These are phyloP conservation scores for Talaromyces sp. DNA, from an alignment of 2,329 filamentous ascomycete genomes.

Conservation along the genomic window DNA sequence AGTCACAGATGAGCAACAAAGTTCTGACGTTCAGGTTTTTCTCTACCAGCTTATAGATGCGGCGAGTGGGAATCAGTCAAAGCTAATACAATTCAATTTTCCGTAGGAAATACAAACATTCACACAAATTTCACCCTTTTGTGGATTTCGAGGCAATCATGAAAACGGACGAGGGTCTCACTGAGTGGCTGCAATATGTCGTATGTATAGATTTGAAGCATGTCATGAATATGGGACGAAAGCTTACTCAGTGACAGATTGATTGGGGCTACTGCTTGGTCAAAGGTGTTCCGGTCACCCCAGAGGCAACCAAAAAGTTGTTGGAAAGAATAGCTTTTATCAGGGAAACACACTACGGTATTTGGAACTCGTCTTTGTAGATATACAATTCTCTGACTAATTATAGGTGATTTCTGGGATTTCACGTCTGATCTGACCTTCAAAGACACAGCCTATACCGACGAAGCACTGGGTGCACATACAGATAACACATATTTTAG, in stretches of 20 bases:
- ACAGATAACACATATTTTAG: constrained; percentile 97
- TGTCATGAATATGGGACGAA: not conserved
- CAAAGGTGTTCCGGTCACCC: constrained; percentile 62
- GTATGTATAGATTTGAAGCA: constrained; percentile 25
- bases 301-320: constrained; percentile 68
- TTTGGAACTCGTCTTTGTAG: constrained; percentile 14
- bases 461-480: constrained; percentile 74
- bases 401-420: constrained; percentile 67
- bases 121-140: constrained; percentile 50
- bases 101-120: constrained; percentile 39
- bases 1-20: constrained; percentile 22
- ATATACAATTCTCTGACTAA: constrained; percentile 13
- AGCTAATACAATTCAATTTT: not conserved
- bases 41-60: constrained; percentile 22
- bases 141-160: constrained; percentile 62
- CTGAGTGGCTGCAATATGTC: constrained; percentile 62
- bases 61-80: not conserved
- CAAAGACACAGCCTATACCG: constrained; percentile 90
- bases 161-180: constrained; percentile 54
- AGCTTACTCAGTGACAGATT: constrained; percentile 47
- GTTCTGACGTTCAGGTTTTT: constrained; percentile 23
- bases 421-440: constrained; percentile 84
- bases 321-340: constrained; percentile 82
- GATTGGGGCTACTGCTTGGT: constrained; percentile 75
- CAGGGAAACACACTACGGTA: constrained; percentile 85